Conservation (phyloP, 371 early-diverging fungal genomes). For the Actinomucor elegans region DNA sequence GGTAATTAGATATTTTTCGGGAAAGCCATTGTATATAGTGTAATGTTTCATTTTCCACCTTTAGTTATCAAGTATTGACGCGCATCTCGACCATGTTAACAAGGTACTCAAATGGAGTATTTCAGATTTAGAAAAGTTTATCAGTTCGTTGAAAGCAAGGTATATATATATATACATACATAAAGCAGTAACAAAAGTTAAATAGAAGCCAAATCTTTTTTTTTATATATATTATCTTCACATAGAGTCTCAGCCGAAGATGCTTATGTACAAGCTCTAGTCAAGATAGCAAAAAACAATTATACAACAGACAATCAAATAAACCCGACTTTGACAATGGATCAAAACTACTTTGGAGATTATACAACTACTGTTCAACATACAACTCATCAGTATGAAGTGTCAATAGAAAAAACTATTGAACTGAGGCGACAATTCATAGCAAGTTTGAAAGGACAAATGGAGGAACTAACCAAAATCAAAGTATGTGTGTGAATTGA, state of each 20-base stretch:
- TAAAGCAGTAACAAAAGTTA: neutral
- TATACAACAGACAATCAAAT: neutral
- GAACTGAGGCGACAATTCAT: constrained; percentile 21
- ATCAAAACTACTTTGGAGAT: constrained; percentile 25
- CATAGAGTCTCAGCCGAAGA: constrained; percentile 45
- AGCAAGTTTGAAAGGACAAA: constrained; percentile 15
- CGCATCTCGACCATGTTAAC: constrained; percentile 41
- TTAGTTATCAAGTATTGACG: constrained; percentile 36
- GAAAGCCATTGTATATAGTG: neutral
- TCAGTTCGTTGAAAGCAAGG: constrained; percentile 37
- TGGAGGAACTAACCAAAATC: constrained; percentile 17
- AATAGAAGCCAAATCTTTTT: neutral
- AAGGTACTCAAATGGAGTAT: constrained; percentile 46
- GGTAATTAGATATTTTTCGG: too few relatives aligned
- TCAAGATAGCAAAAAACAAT: constrained; percentile 25
- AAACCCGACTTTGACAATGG: constrained; percentile 1
- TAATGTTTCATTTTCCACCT: too few relatives aligned
- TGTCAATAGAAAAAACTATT: constrained; percentile 34
- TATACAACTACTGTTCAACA: constrained; percentile 24
- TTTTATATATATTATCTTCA: neutral
- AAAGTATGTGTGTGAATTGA: constrained; percentile 7
- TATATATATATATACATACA: constrained; percentile 1
- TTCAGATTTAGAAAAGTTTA: constrained; percentile 41
- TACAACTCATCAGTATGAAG: constrained; percentile 31
- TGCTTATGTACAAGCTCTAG: constrained; percentile 28